Evolutionary conservation across 371 early-diverging fungal genomes (phyloP), one percentile per base, ranked within the genome.

Genomic region (Dinochytrium kinnereticum): DNA sequence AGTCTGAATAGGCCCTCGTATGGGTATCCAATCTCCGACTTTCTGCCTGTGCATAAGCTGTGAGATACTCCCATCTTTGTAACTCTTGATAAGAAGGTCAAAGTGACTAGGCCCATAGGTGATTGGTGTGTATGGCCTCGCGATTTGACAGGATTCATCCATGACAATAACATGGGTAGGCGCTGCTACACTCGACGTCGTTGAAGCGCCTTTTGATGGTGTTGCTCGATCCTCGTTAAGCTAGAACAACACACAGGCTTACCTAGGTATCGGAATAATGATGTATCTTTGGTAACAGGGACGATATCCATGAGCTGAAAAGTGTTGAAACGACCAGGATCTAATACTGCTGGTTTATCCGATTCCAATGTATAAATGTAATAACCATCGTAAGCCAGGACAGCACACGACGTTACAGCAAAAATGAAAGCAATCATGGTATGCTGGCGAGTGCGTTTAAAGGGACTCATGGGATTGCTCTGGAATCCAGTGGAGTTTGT

Each of bases 121-220:
- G 38, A 90, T 80, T 26, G 92, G 91, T 33, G 91, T 90, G 73
- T 90, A 92, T 0, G 86, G 75, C 15, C 91, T 80, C 78, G 88
- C 90, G 59, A 91, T 86, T 73, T 91, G 90, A 71, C 90, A 89
- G 1, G 85, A 72, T 71, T 90, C 87, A 70, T 91, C 91, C 70
- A 89, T 90, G 51, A 91, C 83, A 64, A 87, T 81, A 26, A 91
- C 74, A 69, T 88, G 87, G 24, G 84, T 85, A 28, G 86, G 82
- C 2, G 82, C 76, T 26, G 87, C 84, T 40, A 80, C 71, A 53
- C 39, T 51, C 40, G 33, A 33, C 10, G 64, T 64, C 26, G 10
- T 26, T 17, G 10, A 5, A 19, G 33, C 21, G 5, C 64, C 64
- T 19, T 7, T 26, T 2, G 26, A 17, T 15, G 51, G 34, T 2